phyloP scores from a whole-genome alignment of 2,329 filamentous ascomycete genomes.

The Acephala macrosclerotiorum region DNA sequence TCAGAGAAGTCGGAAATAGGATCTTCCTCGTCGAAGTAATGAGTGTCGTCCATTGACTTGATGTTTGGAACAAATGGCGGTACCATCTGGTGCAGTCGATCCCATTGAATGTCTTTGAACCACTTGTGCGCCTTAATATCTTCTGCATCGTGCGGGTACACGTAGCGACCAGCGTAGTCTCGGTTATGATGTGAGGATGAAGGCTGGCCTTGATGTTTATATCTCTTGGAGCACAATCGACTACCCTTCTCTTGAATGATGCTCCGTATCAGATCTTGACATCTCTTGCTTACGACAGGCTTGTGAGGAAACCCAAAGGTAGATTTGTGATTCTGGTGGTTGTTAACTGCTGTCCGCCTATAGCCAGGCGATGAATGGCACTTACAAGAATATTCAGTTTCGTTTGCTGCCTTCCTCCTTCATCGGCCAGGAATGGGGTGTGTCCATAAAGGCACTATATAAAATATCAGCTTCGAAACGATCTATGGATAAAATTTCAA shows the following conservation, averaged over 20 bases:
- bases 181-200: slow-evolving; percentile 30
- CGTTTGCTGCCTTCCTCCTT: slow-evolving; percentile 75
- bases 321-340: slow-evolving; percentile 66
- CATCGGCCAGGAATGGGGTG: slow-evolving; percentile 87
- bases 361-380: slow-evolving; percentile 33
- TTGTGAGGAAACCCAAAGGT: slow-evolving; percentile 75
- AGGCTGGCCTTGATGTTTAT: slow-evolving; percentile 69
- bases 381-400: slow-evolving; percentile 84
- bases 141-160: slow-evolving; percentile 83
- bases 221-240: slow-evolving; percentile 79
- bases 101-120: slow-evolving; percentile 83
- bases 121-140: slow-evolving; percentile 91
- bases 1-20: slow-evolving; percentile 70
- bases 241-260: slow-evolving; percentile 77
- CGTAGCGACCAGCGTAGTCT: slow-evolving; percentile 63
- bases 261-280: slow-evolving; percentile 77
- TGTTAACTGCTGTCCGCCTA: slow-evolving; percentile 44
- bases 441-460: slow-evolving; percentile 84
- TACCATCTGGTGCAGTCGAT: slow-evolving; percentile 69
- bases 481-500: not conserved
- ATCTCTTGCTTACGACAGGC: slow-evolving; percentile 71
- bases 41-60: slow-evolving; percentile 73
- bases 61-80: slow-evolving; percentile 86
- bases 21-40: slow-evolving; percentile 89
- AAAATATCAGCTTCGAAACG: not conserved